Evolutionary conservation across 2,329 filamentous ascomycete genomes (phyloP).

Genomic region (Diaporthe helianthi): DNA sequence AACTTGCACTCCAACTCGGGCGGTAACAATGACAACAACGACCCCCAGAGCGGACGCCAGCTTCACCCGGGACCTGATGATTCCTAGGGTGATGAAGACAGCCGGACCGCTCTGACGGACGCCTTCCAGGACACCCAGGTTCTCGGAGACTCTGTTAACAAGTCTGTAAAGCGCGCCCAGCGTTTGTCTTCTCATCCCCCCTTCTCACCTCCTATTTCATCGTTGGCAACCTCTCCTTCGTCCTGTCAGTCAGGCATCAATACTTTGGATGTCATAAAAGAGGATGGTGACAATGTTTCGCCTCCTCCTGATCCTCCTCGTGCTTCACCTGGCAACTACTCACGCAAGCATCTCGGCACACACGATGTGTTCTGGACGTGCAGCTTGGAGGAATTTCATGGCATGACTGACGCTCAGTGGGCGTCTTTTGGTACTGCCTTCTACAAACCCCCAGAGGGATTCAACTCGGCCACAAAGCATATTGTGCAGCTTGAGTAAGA

Average conservation of each 20-base stretch:
- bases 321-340: background rate
- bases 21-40: too few species aligned
- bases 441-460: conserved; percentile 24
- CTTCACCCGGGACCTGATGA: background rate
- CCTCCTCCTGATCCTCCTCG: too few species aligned
- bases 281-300: too few species aligned
- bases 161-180: background rate
- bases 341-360: background rate
- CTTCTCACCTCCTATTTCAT: too few species aligned
- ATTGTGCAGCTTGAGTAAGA: background rate
- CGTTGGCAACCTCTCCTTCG: too few species aligned
- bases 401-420: conserved; percentile 23
- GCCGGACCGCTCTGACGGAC: background rate
- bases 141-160: background rate
- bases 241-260: too few species aligned
- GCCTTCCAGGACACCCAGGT: conserved; percentile 1
- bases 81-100: conserved; percentile 10
- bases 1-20: background rate
- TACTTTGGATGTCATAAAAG: background rate
- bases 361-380: conserved; percentile 23
- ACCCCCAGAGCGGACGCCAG: background rate
- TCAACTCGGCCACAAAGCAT: conserved; percentile 12
- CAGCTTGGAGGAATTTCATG: conserved; percentile 24
- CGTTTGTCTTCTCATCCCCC: background rate
- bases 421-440: conserved; percentile 17